Evolutionary conservation across 257 asterid genomes (phyloP), one percentile per base, ranked within the genome.

Genomic region (Gardenia jasminoides): DNA sequence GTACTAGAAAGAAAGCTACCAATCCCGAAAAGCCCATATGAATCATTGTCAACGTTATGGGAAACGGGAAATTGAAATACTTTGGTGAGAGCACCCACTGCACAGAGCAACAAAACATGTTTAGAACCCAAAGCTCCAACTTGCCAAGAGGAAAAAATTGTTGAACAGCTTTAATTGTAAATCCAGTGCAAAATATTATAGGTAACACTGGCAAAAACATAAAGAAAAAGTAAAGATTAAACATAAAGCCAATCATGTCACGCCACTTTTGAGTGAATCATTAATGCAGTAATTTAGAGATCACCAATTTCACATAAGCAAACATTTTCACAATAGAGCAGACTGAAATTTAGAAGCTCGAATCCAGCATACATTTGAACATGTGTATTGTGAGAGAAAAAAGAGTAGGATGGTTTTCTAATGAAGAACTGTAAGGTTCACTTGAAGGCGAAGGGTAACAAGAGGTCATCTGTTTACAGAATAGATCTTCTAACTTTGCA

Each of bases 81-180:
- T 92, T 95, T 79, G 97, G 98, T 22, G 99, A 95, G 83, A 95
- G 98, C 81, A 95, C 96, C 99, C 99, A 95, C 99, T 95, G 90
- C 87, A 87, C 67, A 65, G 79, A 86, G 76, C 74, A 81, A 81
- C 72, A 79, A 30, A 76, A 65, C 31, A 72, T 54, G 77, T 65
- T 67, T 56, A 71, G 73, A 75, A 41, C 65, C 17, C 30, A 50
- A 39, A 82, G 39, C 13, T 74, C 68, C 70, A 62, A 74, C 54
- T 47, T 58, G 31, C 79, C 68, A 61, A 52, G 19, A 8, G 33
- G 44, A 46, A 59, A 47, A 24, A 72, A 61, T 59, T 52, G 10
- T 19, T 31, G n/a, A 58, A 33, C 64, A 30, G 77, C 43, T 22
- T 22, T 28, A 74, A 74, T 22, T 33, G 44, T 7, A 43, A 33